Evolutionary conservation across 805 yeast species (phyloP).

Genomic region (Kazachstania africana): DNA sequence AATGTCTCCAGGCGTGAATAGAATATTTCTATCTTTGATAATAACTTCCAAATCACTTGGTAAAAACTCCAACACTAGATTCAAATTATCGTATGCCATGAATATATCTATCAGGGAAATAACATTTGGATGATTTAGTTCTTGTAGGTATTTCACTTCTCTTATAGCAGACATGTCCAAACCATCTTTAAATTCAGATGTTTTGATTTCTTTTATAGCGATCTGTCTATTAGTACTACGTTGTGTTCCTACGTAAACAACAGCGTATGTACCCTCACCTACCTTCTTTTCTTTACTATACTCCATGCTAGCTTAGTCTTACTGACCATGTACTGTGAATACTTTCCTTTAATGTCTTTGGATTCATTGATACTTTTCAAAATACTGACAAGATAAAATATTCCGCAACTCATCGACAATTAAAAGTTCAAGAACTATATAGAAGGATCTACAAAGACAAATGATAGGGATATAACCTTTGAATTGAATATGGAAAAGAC

Average conservation of each 20-base stretch:
- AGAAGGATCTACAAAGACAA: no score
- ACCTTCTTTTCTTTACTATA: slow-evolving; percentile 56
- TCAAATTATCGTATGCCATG: slow-evolving; percentile 50
- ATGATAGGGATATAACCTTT: no score
- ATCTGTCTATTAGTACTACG: slow-evolving; percentile 38
- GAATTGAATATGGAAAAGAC: no score
- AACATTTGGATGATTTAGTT: slow-evolving; percentile 64
- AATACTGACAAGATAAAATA: no score
- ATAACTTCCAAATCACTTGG: slow-evolving; percentile 88
- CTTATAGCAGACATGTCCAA: slow-evolving; percentile 95
- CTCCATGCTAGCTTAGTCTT: no score
- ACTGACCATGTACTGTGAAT: not conserved
- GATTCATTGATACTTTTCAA: no score
- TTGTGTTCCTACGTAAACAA: slow-evolving; percentile 74
- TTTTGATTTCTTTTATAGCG: slow-evolving; percentile 92
- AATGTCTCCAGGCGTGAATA: slow-evolving; percentile 77
- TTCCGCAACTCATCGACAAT: no score
- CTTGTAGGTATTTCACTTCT: slow-evolving; percentile 82
- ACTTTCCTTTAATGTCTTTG: not conserved
- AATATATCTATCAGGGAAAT: slow-evolving; percentile 86
- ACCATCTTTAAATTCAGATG: slow-evolving; percentile 91
- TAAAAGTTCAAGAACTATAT: no score
- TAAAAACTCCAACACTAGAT: slow-evolving; percentile 82
- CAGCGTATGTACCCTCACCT: slow-evolving; percentile 99
- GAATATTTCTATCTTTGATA: slow-evolving; percentile 63